Evolutionary conservation across 2,329 filamentous ascomycete species (phyloP), one percentile per base, ranked within the genome.

Genomic region (Rutstroemia sp.): DNA sequence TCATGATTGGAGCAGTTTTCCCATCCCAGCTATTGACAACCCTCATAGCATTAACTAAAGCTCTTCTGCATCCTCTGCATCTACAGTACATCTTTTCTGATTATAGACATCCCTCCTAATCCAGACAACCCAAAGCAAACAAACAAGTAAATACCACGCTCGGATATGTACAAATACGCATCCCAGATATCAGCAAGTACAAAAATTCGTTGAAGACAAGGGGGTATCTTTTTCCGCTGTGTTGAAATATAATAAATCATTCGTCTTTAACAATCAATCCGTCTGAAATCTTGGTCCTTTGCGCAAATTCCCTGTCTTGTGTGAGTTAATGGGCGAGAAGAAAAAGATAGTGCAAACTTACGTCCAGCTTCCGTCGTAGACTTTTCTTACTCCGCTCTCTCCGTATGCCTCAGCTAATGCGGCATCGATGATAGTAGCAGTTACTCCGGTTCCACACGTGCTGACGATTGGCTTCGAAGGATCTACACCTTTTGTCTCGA

Each of bases 341-440:
- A 1, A 23, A 14, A 19, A 46, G 19, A 30, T 5, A 25, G 8
- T n/a, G 23, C 17, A 10, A 39, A 86, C 88, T 84, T 77, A 95
- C 81, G 94, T 97, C 94, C 94, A 99, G 72, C 92, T 96, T 48
- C 94, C 94, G 71, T 99, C 94, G 67, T 99, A 99, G 21, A 99
- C 78, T 68, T 81, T 85, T 63, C 89, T 82, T 54, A 81, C 81
- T 59, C 84, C 79, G 0, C 80, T 73, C 4, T 81, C 76, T 2
- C 87, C 88, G 68, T 84, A 92, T 21, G 92, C 89, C 71, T 90
- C 84, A 30, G 82, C 83, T 54, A 99, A 74, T 2, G 91, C 94
- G 39, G 91, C 87, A 69, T 99, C 94, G 44, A 99, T 83, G 45
- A 96, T 82, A 17, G 89, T 89, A 7, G 94, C 94, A 10, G 92